Evolutionary conservation across 176 grass and related monocot species (phyloP).

Genomic region (Paspalum notatum): DNA sequence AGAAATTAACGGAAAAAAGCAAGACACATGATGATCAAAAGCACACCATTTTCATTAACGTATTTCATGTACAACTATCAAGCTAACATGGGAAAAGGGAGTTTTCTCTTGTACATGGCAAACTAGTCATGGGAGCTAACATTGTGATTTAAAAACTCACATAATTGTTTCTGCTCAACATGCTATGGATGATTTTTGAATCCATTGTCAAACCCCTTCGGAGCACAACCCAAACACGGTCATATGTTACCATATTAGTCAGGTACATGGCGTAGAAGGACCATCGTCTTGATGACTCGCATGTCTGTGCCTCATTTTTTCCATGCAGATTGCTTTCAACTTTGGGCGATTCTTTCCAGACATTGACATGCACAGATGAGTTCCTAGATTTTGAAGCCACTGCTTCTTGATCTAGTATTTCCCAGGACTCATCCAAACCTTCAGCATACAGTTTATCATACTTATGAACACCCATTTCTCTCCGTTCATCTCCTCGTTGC

Average conservation of each 20-base stretch:
- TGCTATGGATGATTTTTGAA: conserved; percentile 57
- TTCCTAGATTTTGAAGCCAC: conserved; percentile 42
- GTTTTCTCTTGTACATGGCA: conserved; percentile 9
- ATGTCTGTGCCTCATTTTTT: conserved; percentile 35
- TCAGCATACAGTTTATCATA: conserved; percentile 46
- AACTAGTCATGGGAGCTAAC: conserved; percentile 34
- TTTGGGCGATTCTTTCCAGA: conserved; percentile 36
- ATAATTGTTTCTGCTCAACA: conserved; percentile 56
- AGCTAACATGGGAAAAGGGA: conserved; percentile 6
- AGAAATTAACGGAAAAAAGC: conserved; percentile 20
- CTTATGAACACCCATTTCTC: conserved; percentile 44
- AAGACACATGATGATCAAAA: conserved; percentile 24
- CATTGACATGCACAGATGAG: conserved; percentile 41
- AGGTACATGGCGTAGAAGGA: conserved; percentile 63
- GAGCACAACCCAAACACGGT: conserved; percentile 67
- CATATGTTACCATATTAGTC: conserved; percentile 73
- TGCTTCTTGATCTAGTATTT: conserved; percentile 50
- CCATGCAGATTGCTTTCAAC: conserved; percentile 24
- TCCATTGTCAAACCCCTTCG: conserved; percentile 49
- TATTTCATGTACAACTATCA: conserved; percentile 30
- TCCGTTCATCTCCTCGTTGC: conserved; percentile 47
- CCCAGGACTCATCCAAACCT: conserved; percentile 46
- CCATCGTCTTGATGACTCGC: conserved; percentile 45
- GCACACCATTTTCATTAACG: not conserved
- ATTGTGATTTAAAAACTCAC: conserved; percentile 59